Base-by-base conservation (phyloP, 768 basidiomycete genomes). In the Amanita rimosa region DNA sequence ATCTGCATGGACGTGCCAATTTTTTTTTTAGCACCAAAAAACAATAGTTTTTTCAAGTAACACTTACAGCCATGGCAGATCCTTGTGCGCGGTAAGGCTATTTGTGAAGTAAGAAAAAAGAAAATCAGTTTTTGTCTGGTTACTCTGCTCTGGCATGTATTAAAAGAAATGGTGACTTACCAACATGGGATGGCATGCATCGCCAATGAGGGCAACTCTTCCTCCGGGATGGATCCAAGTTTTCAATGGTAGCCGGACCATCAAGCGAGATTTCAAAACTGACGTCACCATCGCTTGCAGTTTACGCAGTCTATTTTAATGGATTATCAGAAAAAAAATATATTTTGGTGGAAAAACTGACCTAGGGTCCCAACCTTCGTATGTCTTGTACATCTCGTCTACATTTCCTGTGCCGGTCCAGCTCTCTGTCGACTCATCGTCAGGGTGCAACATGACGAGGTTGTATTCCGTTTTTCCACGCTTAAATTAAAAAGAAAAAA, bases 1-100 rank as follows among this genome's bases (percentile, higher is more conserved):
- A 79, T 64, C 53, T 24, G 22, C 5, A n/a, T n/a, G n/a, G n/a
- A n/a, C n/a, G n/a, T n/a, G n/a, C n/a, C n/a, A n/a, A n/a, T n/a
- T n/a, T n/a, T n/a, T n/a, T n/a, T n/a, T n/a, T n/a, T n/a, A n/a
- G n/a, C n/a, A n/a, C n/a, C n/a, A n/a, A n/a, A n/a, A n/a, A n/a
- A n/a, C n/a, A n/a, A n/a, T n/a, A n/a, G n/a, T n/a, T n/a, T n/a
- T n/a, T n/a, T n/a, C n/a, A n/a, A n/a, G n/a, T n/a, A 24, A 24
- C 5, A 24, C 22, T 24, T 55, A 76, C 69, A 22, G 75, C 75
- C 65, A 77, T 75, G 9, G 76, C 74, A 31, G 75, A 68, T 5
- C 76, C 76, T 57, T 78, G 77, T 0, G 74, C 77, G 11, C 70
- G 66, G 53, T 76, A 76, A 2, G 76, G 76, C 71, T 78, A n/a